A percentile compares a stretch with the other conserved stretches of the same genome.
These are phyloP conservation scores for Pleurotus giganteus DNA, from an alignment of 768 basidiomycete species.

Conservation along the genomic window DNA sequence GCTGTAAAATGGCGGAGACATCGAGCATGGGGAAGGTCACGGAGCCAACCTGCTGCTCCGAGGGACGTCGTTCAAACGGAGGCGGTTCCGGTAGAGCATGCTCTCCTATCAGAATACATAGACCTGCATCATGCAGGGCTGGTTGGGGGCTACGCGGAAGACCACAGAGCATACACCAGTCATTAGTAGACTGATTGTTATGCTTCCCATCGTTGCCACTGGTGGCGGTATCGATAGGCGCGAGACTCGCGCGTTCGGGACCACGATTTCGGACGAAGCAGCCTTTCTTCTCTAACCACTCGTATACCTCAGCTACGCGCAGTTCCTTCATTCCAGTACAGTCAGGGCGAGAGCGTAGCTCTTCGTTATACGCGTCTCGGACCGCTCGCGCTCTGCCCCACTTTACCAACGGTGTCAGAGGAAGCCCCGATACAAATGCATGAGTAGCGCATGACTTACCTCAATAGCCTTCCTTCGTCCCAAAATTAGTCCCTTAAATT, in stretches of 20 bases:
- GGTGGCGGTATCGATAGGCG: background rate
- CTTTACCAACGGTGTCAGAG: constrained; percentile 25
- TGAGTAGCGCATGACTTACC: constrained; percentile 29
- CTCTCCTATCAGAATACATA: background rate
- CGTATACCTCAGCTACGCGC: constrained; percentile 41
- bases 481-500: constrained; percentile 34
- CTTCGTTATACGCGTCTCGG: constrained; percentile 35
- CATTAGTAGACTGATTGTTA: background rate
- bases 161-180: constrained; percentile 9
- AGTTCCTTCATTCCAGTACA: constrained; percentile 22
- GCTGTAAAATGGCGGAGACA: too few relatives aligned
- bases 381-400: constrained; percentile 48
- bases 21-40: too few relatives aligned
- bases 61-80: too few relatives aligned
- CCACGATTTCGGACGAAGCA: constrained; percentile 27
- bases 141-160: background rate
- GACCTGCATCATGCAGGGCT: background rate
- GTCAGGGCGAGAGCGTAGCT: constrained; percentile 12
- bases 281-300: constrained; percentile 43
- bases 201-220: background rate
- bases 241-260: background rate
- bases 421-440: background rate
- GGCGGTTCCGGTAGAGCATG: too few relatives aligned
- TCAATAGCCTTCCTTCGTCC: constrained; percentile 54
- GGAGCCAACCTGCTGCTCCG: too few relatives aligned